Evolutionary conservation across 177 flowering plant species (phyloP), one percentile per base, ranked within the genome.

Genomic region (Vitis hybrid): DNA sequence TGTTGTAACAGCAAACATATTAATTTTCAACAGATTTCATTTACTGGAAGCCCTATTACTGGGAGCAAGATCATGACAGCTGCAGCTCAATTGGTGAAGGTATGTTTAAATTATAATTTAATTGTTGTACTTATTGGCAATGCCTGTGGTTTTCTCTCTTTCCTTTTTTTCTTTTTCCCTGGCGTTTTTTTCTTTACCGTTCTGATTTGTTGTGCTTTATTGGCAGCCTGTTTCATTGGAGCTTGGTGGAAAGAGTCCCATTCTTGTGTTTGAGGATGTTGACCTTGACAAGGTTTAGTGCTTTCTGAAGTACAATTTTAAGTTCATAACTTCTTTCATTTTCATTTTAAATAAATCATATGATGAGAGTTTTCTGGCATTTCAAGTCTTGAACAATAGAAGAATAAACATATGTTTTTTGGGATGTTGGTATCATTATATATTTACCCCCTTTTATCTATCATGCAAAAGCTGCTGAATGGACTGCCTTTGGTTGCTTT

Each of bases 181-280:
- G 1, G 26, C 56, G 23, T 64, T 58, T 3, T 26, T 18, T 26
- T 26, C n/a, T 8, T 3, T 34, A 56, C 8, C n/a, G 19, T 48
- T 39, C 59, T 65, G 11, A 23, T 67, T 4, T 13, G 70, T 39
- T 39, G 19, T 50, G 14, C 32, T 70, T 70, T 49, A 52, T 51
- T 75, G 73, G 74, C 88, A 96, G 98, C 97, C 99, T 69, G 92
- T 93, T 74, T 78, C 97, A 30, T 73, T 93, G 82, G 99, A 96
- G 79, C 99, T 96, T 74, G 99, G 99, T 65, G 99, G 99, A 12
- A 96, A 96, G 83, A 93, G 99, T 80, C 97, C 99, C 15, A 89
- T 96, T 48, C 61, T 96, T 71, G 91, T 96, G 49, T 96, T 96
- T 87, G 97, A 93, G 70, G 99, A 92, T 84, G 92, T 90, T 74